A percentile compares a stretch with the other conserved stretches of the same genome.
Evolutionary conservation across 2,329 filamentous ascomycete species (phyloP).

Genomic region (Ophiostoma pallidulum): DNA sequence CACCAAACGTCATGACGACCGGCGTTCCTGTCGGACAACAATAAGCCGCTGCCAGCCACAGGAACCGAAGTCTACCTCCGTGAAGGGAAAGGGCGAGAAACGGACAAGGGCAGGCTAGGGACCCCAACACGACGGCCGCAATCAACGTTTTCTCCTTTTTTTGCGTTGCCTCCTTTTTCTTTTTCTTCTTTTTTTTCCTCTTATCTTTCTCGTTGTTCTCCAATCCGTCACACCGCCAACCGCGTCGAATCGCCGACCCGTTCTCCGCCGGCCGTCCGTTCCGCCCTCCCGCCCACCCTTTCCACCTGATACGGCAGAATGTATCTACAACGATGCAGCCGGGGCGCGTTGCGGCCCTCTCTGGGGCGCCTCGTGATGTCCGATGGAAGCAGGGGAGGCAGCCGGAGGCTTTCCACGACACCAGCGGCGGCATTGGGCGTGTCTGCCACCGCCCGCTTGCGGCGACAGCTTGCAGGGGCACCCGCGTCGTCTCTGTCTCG

Average conservation of each 20-base stretch:
- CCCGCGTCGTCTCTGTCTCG: background rate
- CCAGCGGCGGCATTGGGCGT: background rate
- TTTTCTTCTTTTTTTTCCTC: constrained; percentile 4
- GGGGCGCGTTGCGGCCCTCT: constrained; percentile 33
- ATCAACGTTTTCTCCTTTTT: background rate
- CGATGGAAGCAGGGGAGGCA: background rate
- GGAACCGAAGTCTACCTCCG: background rate
- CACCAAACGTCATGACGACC: constrained; percentile 4
- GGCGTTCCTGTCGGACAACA: constrained; percentile 6
- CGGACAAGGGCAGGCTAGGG: too few species aligned
- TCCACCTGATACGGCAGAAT: constrained; percentile 27
- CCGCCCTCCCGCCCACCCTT: background rate
- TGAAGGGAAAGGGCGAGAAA: background rate
- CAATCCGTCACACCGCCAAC: too few species aligned
- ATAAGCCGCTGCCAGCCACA: constrained; percentile 16
- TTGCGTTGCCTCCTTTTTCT: background rate
- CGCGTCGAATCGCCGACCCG: too few species aligned
- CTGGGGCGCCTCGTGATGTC: constrained; percentile 17
- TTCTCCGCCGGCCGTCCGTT: background rate
- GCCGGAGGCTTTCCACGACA: background rate
- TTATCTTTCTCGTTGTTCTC: too few species aligned
- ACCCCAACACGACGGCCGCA: too few species aligned
- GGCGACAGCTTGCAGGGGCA: background rate
- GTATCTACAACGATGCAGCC: constrained; percentile 46
- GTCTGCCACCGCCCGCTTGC: background rate